Base-by-base conservation (phyloP, 352 stramenopile species). In the Halophytophthora polymorphica region DNA sequence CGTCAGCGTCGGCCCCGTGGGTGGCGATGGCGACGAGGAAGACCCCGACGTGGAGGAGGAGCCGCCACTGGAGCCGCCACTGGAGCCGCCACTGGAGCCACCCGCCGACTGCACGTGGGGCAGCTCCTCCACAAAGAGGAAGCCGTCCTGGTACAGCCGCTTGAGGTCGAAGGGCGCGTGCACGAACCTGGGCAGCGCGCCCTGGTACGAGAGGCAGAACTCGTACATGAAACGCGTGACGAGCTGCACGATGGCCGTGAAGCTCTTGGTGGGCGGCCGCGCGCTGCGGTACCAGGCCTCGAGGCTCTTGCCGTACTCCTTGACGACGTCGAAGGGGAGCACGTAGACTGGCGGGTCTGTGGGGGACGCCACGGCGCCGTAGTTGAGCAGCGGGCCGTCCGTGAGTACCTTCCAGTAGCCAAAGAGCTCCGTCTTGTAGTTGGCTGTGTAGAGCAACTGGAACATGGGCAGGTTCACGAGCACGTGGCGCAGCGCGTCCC, bases 401-500 rank as follows among this genome's bases (percentile, higher is more conserved):
- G 76, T 89, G 14, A 98, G 77, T 21, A 83, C 69, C 36, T 82
- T 82, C 86, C 93, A 96, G 64, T 97, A 98, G 6, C 68, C 71
- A 58, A 96, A 96, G 29, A 98, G 73, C 60, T 98, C 91, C 25
- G 64, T 63, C 53, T 90, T 96, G 59, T 95, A 88, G 42, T 95
- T 89, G 12, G 73, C 80, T 6, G 87, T 94, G 66, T 93, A 97
- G 52, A 96, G 75, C 31, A 96, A 71, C 64, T 97, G 86, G 59
- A 98, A 96, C 60, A 93, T 97, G 13, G 81, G 71, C 12, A 98
- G 50, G 50, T 96, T 90, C 11, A 95, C 84, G 15, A 98, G 64
- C 14, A 93, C 75, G 43, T 86, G 81, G 21, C 90, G 90, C 40
- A 98, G 72, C 1, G 82, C 63, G 37, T 85, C 70, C 88, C 88